These are phyloP conservation scores for Gossypium laxum DNA, from an alignment of 441 rosid species.

Conservation along the genomic window DNA sequence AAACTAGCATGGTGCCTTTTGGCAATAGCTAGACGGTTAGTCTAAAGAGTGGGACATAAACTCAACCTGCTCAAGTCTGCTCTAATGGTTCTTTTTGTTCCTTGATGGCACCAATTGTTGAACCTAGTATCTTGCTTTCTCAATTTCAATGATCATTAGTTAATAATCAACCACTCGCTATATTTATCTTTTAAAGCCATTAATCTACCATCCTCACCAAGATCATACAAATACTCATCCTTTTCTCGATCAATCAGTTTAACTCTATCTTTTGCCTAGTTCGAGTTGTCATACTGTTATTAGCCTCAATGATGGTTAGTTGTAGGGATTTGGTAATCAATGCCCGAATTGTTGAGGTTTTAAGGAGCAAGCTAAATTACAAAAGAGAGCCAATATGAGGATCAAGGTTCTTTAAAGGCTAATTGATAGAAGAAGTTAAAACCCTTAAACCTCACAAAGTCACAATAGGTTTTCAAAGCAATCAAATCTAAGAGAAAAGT, in stretches of 20 bases:
- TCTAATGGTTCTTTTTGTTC: not conserved
- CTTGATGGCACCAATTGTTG: not conserved
- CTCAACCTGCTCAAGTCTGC: not conserved
- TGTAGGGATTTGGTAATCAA: not conserved
- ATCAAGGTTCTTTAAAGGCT: constrained; percentile 1
- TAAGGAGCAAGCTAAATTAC: not conserved
- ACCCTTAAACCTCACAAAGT: not conserved
- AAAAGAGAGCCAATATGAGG: not conserved
- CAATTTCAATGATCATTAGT: not conserved
- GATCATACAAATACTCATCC: not conserved
- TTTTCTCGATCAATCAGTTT: not conserved
- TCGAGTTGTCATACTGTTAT: not conserved
- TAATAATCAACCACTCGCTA: not conserved
- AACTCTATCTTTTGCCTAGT: not conserved
- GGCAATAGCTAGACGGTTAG: not conserved
- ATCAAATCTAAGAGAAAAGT: not conserved
- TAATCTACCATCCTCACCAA: not conserved
- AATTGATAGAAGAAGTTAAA: not conserved
- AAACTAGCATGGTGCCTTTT: not conserved
- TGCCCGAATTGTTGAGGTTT: not conserved
- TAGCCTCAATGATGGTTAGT: not conserved
- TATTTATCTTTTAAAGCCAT: not conserved
- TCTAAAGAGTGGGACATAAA: not conserved
- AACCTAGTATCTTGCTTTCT: not conserved
- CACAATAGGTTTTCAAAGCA: not conserved